Conservation (phyloP, 768 basidiomycete species). For the Dacryopinax primogenitus region DNA sequence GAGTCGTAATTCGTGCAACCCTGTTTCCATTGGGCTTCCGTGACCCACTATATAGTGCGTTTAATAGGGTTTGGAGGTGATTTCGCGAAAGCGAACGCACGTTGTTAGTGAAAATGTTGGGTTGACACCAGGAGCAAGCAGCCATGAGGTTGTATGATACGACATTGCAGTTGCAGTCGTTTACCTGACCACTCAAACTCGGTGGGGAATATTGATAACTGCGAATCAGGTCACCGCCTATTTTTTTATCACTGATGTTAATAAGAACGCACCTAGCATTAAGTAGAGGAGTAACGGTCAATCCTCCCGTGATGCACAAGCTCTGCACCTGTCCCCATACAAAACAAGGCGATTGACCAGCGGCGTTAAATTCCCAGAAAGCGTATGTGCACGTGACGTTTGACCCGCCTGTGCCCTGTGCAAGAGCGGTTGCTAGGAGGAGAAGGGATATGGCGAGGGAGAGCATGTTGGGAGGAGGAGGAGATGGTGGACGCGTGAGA, state of each 20-base stretch:
- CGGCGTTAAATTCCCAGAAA: conserved; percentile 3
- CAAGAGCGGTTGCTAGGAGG: not conserved
- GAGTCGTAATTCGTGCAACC: conserved; percentile 11
- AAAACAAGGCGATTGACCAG: not conserved
- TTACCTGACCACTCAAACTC: conserved; percentile 1
- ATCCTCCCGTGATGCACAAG: not conserved
- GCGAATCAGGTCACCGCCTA: not conserved
- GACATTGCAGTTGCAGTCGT: conserved; percentile 13
- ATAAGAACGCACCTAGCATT: not conserved
- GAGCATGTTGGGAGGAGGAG: not conserved
- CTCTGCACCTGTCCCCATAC: conserved; percentile 5
- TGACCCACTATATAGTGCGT: not conserved
- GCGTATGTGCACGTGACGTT: conserved; percentile 5
- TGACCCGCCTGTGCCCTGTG: not conserved
- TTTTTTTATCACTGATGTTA: not conserved
- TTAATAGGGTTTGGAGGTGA: not conserved
- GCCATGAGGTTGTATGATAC: conserved; percentile 13
- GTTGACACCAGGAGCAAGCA: conserved; percentile 13
- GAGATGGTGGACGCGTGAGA: not conserved
- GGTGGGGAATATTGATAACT: conserved; percentile 7
- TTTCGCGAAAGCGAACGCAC: not conserved
- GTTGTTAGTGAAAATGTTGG: conserved; percentile 3
- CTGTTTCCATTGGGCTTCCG: conserved; percentile 8
- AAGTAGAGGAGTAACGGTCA: not conserved
- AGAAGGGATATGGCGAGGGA: not conserved